Evolutionary conservation across 768 basidiomycete genomes (phyloP), one percentile per base, ranked within the genome.

Genomic region (Pulveroboletus ravenelii): DNA sequence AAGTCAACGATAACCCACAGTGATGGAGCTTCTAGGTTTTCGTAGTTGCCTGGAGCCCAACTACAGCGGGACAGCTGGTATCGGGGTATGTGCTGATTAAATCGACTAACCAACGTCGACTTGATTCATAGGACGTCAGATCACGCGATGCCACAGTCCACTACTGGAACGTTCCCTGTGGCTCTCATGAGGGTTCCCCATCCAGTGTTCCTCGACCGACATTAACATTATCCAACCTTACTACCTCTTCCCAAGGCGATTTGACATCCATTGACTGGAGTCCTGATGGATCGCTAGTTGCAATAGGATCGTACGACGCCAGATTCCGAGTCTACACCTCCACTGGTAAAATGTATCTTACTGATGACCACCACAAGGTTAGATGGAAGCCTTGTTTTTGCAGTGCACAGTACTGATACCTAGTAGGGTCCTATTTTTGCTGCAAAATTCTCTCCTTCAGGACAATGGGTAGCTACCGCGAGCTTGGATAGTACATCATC

Each of bases 201-300:
- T 43, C 50, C 15, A 63, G 41, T 49, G 53, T 14, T 47, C 57
- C 51, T 15, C 70, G 69, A 13, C 74, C 78, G 6, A 68, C 73
- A 10, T 42, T 70, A 37, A 71, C 73, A 18, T 58, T 88, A 34
- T 71, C 78, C 41, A 77, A 81, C 56, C 74, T 80, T 18, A 69
- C 76, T 36, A 69, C 71, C 53, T 62, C 72, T 23, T 63, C 72
- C 30, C 78, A 79, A 43, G 70, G 70, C 10, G 89, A 93, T 64
- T 67, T 90, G 50, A 91, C 89, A 14, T 82, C 82, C 36, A 60
- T 93, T 41, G 80, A 87, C 60, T 93, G 89, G 89, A 89, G 80
- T 56, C 63, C 70, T 5, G 84, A 87, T 47, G 90, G 90, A 15
- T 78, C 78, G 27, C 70, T 89, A 13, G 72, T 93, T 31, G 88